Base-by-base conservation (phyloP, 768 basidiomycete genomes). In the Xanthoconium stramineum region DNA sequence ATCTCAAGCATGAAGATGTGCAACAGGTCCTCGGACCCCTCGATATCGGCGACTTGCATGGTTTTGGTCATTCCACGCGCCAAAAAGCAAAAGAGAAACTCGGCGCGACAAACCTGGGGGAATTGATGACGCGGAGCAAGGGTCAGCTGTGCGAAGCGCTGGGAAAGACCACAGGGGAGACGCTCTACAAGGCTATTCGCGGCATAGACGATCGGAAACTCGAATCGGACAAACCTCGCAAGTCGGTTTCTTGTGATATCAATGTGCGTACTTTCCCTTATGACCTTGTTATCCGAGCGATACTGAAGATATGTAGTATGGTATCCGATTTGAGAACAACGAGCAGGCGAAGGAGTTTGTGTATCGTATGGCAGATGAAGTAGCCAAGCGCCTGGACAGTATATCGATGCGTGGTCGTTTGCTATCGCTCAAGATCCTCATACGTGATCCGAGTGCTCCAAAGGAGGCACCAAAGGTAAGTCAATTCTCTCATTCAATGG, bases 241-340 rank as follows among this genome's bases (percentile, higher is more conserved):
- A 94, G 70, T 91, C 88, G 7, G 93, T 99, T 19, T 93, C 90
- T 12, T 94, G 91, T 55, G 96, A 98, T 68, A 90, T 98, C 64
- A 99, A 94, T 65, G 94, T 95, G 62, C 67, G 92, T 80, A 8
- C 37, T 33, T 10, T 33, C 14, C 13, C 8, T 35, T 39, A 39
- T 10, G n/a, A 49, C 17, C 32, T 19, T 61, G 40, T 38, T 15
- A 14, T 50, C 1, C 2, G 14, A 20, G 19, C n/a, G 46, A 10
- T 51, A 32, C 50, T 62, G 40, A 65, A 43, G 51, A 30, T 40
- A 32, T 12, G 12, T 33, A 97, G 94, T 99, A 98, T 69, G 97
- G 94, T 0, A 97, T 99, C 53, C 86, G 97, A 5, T 98, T 98
- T 69, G 83, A 89, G 64, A 84, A 84, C 53, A 79, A 85, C 54